These are phyloP conservation scores for Diplocarpon rosae DNA, from an alignment of 2,329 filamentous ascomycete genomes.

Conservation along the genomic window DNA sequence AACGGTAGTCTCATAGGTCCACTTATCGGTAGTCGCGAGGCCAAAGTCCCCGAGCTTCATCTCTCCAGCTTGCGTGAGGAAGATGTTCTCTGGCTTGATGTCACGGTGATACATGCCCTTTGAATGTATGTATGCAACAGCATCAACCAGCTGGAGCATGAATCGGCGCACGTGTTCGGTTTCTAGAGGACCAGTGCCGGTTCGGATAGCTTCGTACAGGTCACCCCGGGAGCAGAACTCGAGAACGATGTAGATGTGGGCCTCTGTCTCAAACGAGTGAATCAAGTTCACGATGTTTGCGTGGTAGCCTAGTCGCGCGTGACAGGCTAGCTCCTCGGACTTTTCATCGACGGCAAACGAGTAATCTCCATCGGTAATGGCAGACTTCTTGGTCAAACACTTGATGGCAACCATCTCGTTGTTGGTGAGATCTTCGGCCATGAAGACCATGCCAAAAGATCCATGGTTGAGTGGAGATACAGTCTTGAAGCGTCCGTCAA, in stretches of 20 bases:
- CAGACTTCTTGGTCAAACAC: slow-evolving; percentile 76
- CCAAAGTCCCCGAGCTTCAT: slow-evolving; percentile 98
- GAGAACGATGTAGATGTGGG: slow-evolving; percentile 83
- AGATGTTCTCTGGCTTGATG: slow-evolving; percentile 99
- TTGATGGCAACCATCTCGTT: slow-evolving; percentile 85
- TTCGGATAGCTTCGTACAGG: slow-evolving; percentile 92
- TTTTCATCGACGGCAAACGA: slow-evolving; percentile 69
- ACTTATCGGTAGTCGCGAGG: slow-evolving; percentile 76
- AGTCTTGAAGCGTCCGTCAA: slow-evolving; percentile 83
- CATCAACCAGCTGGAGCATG: slow-evolving; percentile 88
- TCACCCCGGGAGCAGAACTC: slow-evolving; percentile 95
- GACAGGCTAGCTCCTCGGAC: slow-evolving; percentile 70
- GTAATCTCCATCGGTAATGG: slow-evolving; percentile 40
- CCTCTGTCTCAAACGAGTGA: slow-evolving; percentile 81
- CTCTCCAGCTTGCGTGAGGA: slow-evolving; percentile 71
- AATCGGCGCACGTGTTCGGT: slow-evolving; percentile 95
- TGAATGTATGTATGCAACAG: slow-evolving; percentile 80
- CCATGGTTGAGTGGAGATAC: slow-evolving; percentile 94
- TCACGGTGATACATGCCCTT: slow-evolving; percentile 93
- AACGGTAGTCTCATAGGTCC: slow-evolving; percentile 87
- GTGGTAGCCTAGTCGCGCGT: slow-evolving; percentile 67
- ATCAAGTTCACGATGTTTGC: slow-evolving; percentile 90
- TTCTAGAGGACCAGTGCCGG: slow-evolving; percentile 76
- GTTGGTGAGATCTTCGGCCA: slow-evolving; percentile 70
- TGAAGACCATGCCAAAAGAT: slow-evolving; percentile 97